Percentiles rank a stretch among this genome's conserved stretches.
Evolutionary conservation across 768 basidiomycete genomes (phyloP).

Genomic region (Auricularia sp.): DNA sequence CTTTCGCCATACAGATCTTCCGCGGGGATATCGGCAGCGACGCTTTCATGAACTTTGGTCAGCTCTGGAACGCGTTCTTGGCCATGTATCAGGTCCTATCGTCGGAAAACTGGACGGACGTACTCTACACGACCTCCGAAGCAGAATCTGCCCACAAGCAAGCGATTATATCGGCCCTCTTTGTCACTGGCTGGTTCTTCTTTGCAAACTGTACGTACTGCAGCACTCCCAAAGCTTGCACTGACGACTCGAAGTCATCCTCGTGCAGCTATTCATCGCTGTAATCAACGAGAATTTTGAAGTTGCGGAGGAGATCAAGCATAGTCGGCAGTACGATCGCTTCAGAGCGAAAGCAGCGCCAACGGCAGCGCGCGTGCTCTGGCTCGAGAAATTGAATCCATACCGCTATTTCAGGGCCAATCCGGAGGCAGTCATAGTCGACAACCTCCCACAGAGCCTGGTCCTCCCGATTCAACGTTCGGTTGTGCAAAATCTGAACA

Average conservation of each 20-base stretch:
- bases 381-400: conserved; percentile 74
- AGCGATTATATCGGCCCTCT: conserved; percentile 56
- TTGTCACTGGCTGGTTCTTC: conserved; percentile 75
- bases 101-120: conserved; percentile 88
- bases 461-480: conserved; percentile 74
- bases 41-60: conserved; percentile 60
- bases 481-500: conserved; percentile 49
- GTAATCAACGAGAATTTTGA: conserved; percentile 95
- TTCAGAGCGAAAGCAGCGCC: conserved; percentile 34
- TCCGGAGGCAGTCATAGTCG: conserved; percentile 62
- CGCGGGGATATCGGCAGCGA: conserved; percentile 63
- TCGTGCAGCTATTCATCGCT: conserved; percentile 93
- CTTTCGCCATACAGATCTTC: conserved; percentile 77
- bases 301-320: conserved; percentile 88
- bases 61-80: conserved; percentile 77
- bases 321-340: conserved; percentile 54
- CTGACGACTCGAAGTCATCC: conserved; percentile 50
- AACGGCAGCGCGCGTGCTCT: conserved; percentile 34
- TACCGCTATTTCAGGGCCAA: conserved; percentile 75
- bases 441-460: conserved; percentile 59
- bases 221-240: not conserved
- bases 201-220: conserved; percentile 77
- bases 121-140: conserved; percentile 51
- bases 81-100: conserved; percentile 81
- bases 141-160: conserved; percentile 62